phyloP scores from a whole-genome alignment of 805 yeast species.

The Pichia californica region DNA sequence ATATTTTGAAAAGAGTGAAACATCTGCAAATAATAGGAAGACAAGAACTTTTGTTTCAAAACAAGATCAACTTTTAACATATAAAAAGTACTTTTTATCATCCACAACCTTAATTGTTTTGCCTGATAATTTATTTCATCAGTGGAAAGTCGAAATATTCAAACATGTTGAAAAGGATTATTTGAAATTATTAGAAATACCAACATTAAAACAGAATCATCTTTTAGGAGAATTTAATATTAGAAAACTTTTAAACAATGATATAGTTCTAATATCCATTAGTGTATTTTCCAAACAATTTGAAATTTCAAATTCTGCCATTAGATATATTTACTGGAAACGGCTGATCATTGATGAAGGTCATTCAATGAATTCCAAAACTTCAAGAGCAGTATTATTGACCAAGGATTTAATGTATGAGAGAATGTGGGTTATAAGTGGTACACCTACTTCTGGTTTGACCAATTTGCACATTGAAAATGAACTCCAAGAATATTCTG shows the following conservation, averaged over 20 bases:
- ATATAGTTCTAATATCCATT: slow-evolving; percentile 45
- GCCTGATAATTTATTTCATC: slow-evolving; percentile 62
- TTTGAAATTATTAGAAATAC: slow-evolving; percentile 32
- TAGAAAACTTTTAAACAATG: slow-evolving; percentile 35
- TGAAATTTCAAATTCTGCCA: slow-evolving; percentile 28
- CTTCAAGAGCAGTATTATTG: slow-evolving; percentile 42
- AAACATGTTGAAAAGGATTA: slow-evolving; percentile 43
- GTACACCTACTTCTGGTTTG: slow-evolving; percentile 70
- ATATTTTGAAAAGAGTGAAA: slow-evolving; percentile 29
- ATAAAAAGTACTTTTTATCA: slow-evolving; percentile 36
- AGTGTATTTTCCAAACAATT: slow-evolving; percentile 40
- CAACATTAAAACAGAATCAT: slow-evolving; percentile 22
- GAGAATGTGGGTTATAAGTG: slow-evolving; percentile 68
- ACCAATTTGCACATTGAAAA: slow-evolving; percentile 47
- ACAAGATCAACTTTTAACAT: not conserved
- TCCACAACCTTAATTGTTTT: slow-evolving; percentile 52
- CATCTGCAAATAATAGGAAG: slow-evolving; percentile 3
- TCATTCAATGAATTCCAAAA: slow-evolving; percentile 51
- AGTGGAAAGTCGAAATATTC: slow-evolving; percentile 53
- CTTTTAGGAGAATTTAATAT: slow-evolving; percentile 29
- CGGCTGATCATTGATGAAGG: slow-evolving; percentile 72
- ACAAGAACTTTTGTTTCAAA: too few relatives aligned
- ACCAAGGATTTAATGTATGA: slow-evolving; percentile 48
- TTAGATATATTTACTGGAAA: slow-evolving; percentile 54
- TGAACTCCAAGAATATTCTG: slow-evolving; percentile 34